Evolutionary conservation across 179 eudicot species (phyloP).

Genomic region (Spergularia azorica): DNA sequence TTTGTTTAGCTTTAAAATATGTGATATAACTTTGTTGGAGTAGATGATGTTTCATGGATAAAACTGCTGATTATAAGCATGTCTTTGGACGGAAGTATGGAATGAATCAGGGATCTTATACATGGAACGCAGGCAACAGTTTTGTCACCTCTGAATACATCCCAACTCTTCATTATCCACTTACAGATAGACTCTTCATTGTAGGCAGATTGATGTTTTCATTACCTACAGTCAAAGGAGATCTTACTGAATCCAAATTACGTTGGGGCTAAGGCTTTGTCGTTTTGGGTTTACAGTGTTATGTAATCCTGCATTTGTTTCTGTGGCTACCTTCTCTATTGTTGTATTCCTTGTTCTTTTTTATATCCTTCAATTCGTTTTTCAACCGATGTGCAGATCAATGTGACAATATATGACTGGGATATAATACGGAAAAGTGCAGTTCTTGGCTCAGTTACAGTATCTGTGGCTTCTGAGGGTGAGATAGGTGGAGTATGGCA

Average conservation of each 20-base stretch:
- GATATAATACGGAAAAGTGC: slow-evolving; percentile 96
- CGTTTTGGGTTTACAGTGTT: no score
- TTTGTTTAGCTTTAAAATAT: neutral
- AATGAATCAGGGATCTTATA: no score
- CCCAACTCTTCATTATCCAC: no score
- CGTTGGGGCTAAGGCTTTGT: no score
- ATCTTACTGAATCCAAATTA: no score
- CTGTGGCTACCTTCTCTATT: neutral
- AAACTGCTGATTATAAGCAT: neutral
- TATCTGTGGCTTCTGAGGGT: slow-evolving; percentile 73
- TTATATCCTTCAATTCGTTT: neutral
- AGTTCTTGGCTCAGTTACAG: slow-evolving; percentile 76
- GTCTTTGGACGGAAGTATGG: neutral
- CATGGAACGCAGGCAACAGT: no score
- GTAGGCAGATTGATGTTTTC: no score
- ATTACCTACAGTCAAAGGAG: no score
- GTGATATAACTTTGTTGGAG: neutral
- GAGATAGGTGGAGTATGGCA: slow-evolving; percentile 86
- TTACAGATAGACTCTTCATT: no score
- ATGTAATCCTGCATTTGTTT: neutral
- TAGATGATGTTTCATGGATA: neutral
- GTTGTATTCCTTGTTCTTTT: neutral
- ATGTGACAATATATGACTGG: slow-evolving; percentile 92
- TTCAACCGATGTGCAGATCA: slow-evolving; percentile 56
- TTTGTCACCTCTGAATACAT: no score